Base-by-base conservation (phyloP, 148 eudicot species). In the Salicornia ramosissima region DNA sequence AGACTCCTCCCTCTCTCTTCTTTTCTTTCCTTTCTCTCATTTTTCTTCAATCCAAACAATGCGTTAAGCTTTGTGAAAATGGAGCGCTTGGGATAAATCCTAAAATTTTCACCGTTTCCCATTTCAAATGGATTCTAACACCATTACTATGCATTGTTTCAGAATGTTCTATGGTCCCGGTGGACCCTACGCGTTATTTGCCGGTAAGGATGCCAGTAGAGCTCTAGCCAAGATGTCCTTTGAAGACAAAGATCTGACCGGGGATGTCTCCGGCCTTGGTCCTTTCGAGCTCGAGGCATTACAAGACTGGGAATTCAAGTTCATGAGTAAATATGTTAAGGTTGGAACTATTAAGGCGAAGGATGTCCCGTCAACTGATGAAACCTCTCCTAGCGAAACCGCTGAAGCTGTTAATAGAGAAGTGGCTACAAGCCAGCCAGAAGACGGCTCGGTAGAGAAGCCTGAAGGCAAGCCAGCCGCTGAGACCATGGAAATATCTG, bases 91-190 rank as follows among this genome's bases (percentile, higher is more conserved):
- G 54, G 33, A 26, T 6, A 15, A 46, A 4, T 9, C 45, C 29
- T 42, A 26, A 12, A 25, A 22, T 24, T 14, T 11, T 65, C 39
- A 19, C 13, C 6, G 13, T 29, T 24, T 16, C 0, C n/a, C 15
- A 43, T 65, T 16, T 15, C 25, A 28, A 25, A 6, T 30, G 34
- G 18, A 16, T 30, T 29, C 21, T 30, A 30, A 67, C 5, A 22
- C 18, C 19, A 15, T 18, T 14, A 13, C 56, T 22, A 19, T 42
- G 28, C n/a, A 28, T 58, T 43, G 28, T 73, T 70, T 69, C 79
- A 94, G 99, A 85, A 87, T 88, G 90, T 94, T 94, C 71, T 94
- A 94, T 65, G 99, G 97, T 66, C 99, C 99, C 7, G 96, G 99
- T 36, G 99, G 97, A n/a, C 93, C 96, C 14, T 90, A 94, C 52